Evolutionary conservation across 2,329 filamentous ascomycete species (phyloP).

Genomic region (Blastomyces parvus): DNA sequence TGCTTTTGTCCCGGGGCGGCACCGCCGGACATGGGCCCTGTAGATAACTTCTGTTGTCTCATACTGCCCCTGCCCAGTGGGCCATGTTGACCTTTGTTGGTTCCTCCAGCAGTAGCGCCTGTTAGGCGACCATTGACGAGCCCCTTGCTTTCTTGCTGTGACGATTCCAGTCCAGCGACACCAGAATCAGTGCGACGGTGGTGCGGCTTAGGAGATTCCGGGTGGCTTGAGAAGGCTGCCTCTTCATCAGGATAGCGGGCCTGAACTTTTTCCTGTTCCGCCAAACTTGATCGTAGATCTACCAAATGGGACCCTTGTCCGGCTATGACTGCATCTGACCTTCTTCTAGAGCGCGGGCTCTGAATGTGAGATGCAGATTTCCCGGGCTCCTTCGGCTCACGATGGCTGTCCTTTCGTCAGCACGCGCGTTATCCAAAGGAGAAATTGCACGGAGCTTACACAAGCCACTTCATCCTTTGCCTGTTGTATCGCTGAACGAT

Average conservation of each 20-base stretch:
- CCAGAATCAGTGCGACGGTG: slow-evolving; percentile 3
- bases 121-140: slow-evolving; percentile 32
- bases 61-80: background rate
- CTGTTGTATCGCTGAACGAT: background rate
- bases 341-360: background rate
- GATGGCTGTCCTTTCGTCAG: background rate
- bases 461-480: background rate
- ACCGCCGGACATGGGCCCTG: background rate
- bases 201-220: background rate
- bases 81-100: too few species aligned
- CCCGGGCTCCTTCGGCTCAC: background rate
- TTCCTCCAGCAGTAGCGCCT: background rate
- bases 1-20: background rate
- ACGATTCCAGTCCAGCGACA: background rate
- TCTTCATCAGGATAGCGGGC: background rate
- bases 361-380: background rate
- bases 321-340: background rate
- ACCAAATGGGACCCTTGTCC: slow-evolving; percentile 7
- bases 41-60: background rate
- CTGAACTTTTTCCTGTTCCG: background rate
- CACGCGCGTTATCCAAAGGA: background rate
- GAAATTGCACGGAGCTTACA: background rate
- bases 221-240: background rate
- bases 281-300: slow-evolving; percentile 16
- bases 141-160: background rate